Percentiles rank a stretch among this genome's conserved stretches.
Evolutionary conservation across 192 early-diverging fungal genomes (phyloP).

Genomic region (Linnemannia zychae): DNA sequence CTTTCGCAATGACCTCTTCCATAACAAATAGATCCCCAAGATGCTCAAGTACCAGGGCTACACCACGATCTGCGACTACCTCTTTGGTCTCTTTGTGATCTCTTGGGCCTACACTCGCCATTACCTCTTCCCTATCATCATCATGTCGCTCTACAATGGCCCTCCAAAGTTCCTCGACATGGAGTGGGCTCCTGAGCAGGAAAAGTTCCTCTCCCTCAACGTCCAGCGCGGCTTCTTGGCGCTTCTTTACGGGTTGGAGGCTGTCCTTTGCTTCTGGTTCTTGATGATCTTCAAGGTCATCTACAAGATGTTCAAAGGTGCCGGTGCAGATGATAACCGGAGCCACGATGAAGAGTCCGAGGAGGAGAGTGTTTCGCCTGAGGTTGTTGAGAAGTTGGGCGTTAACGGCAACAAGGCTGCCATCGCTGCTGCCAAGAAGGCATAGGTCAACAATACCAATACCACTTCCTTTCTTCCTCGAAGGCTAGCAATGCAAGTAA

Average conservation of each 20-base stretch:
- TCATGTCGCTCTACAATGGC: slow-evolving; percentile 70
- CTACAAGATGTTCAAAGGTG: slow-evolving; percentile 72
- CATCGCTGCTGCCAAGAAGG: slow-evolving; percentile 23
- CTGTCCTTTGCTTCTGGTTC: slow-evolving; percentile 85
- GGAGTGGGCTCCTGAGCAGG: slow-evolving; percentile 68
- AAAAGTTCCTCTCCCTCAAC: slow-evolving; percentile 64
- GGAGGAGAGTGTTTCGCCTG: slow-evolving; percentile 14
- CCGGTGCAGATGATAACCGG: slow-evolving; percentile 78
- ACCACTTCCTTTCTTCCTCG: not conserved
- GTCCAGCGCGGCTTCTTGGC: slow-evolving; percentile 69
- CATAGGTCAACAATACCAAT: not conserved
- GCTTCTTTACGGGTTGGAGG: slow-evolving; percentile 73
- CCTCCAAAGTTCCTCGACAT: slow-evolving; percentile 65
- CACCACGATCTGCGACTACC: slow-evolving; percentile 71
- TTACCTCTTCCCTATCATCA: slow-evolving; percentile 75
- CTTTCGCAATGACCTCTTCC: not conserved
- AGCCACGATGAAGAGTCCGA: slow-evolving; percentile 65
- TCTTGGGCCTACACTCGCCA: slow-evolving; percentile 87
- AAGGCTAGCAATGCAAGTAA: not conserved
- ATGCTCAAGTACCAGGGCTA: slow-evolving; percentile 80
- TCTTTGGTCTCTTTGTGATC: slow-evolving; percentile 82
- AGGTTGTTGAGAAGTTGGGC: slow-evolving; percentile 23
- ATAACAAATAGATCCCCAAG: slow-evolving; percentile 71
- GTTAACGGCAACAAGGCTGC: slow-evolving; percentile 9
- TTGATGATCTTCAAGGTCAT: slow-evolving; percentile 73